Evolutionary conservation across 2,329 filamentous ascomycete species (phyloP), one percentile per base, ranked within the genome.

Genomic region (Alternaria sp.): DNA sequence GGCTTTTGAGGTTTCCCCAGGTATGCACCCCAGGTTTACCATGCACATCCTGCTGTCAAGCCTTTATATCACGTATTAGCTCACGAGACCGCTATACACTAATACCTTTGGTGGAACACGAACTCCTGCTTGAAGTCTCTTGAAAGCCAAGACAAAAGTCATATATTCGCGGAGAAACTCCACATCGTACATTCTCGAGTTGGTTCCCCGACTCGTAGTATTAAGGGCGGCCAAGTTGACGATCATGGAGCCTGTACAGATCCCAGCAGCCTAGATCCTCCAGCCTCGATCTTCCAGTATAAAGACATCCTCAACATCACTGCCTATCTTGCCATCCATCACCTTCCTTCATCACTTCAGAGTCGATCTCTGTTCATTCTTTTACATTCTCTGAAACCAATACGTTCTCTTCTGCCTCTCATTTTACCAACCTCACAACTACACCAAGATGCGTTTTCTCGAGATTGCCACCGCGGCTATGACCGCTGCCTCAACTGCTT

Each of bases 391-490:
- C 57, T 43, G 40, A 16, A 25, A 25, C 20, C 10, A 7, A 25
- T 11, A 14, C 40, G 1, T 12, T 43, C 40, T 45, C 55, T 56
- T 55, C 36, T 27, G 50, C 30, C 14, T 48, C 32, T 60, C 53
- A 22, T 58, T 34, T 55, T 14, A 32, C 34, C 46, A 46, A 40
- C 56, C 30, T 32, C 7, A n/a, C 30, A 25, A 50, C 30, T 16
- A 34, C 12, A 52, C 58, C 64, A 69, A 56, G 32, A 76, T 76
- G 74, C 71, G 67, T 59, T 70, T 75, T 55, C 59, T 73, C 45
- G 68, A 68, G 50, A 52, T 70, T 52, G 67, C 68, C 28, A 60
- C 70, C 7, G 60, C 65, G 38, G 69, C 68, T 44, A 60, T 76
- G 60, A 67, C 70, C 38, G 72, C 72, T 59, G 66, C 69, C 11